Evolutionary conservation across 805 yeast species (phyloP), one percentile per base, ranked within the genome.

Genomic region (Torulaspora delbrueckii): DNA sequence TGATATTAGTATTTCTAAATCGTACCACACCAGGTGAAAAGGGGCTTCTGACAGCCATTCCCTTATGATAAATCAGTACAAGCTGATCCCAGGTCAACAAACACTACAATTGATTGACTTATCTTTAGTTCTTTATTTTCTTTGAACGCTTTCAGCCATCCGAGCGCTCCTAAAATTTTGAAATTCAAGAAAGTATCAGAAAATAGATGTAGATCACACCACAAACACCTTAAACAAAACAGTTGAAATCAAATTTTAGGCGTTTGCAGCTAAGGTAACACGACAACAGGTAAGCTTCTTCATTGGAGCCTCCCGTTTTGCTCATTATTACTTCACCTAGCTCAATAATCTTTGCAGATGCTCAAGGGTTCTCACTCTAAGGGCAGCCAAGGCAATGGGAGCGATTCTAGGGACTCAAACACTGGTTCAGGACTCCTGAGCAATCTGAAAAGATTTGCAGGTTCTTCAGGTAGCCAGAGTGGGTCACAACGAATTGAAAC

Each of bases 391-490:
- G 50, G 51, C 12, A 43, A 40, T 37, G 48, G 52, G 35, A 48
- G 54, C n/a, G 47, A 40, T 32, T 27, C 45, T 16, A 30, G 38
- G 12, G 38, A 38, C 37, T 39, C 42, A 10, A 46, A 40, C 23
- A 28, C 47, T 8, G 40, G 46, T 16, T 41, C 58, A 10, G 56
- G 60, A 3, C 47, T 63, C 7, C 49, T 63, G 34, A 59, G 62
- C 14, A 62, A 60, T 41, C 46, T 63, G 42, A 63, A 59, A 47
- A 53, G 59, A 42, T 45, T 63, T 13, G 53, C 65, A 2, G 58
- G 53, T 32, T 46, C 57, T 3, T 44, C 47, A 16, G 43, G 40
- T 23, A 18, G 32, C 22, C 27, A 46, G 6, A 47, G 34, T 25
- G 40, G 41, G n/a, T 26, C 37, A 9, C 40, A 42, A 37, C 46